A percentile compares a stretch with the other conserved stretches of the same genome.
Evolutionary conservation across 129 eudicot species (phyloP).

Genomic region (Escallonia rubra): DNA sequence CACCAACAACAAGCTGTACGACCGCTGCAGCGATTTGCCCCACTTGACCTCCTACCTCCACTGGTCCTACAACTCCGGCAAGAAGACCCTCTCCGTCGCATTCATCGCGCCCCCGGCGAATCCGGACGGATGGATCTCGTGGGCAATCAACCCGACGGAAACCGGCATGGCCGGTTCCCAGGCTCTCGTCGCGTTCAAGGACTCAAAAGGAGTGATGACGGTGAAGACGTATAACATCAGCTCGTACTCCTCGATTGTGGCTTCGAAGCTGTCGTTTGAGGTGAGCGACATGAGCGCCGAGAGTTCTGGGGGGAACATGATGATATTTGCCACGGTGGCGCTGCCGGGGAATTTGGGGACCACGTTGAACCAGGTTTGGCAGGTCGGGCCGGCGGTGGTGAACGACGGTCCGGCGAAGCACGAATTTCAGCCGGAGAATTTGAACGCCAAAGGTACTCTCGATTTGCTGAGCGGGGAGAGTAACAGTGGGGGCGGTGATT

Average conservation of each 20-base stretch:
- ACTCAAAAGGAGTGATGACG: constrained; percentile 43
- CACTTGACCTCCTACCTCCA: constrained; percentile 58
- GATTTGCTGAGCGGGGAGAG: constrained; percentile 52
- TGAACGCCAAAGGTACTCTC: constrained; percentile 53
- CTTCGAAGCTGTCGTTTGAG: constrained; percentile 38
- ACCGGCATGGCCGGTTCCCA: constrained; percentile 86
- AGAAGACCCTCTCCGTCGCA: constrained; percentile 53
- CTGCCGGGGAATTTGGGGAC: constrained; percentile 40
- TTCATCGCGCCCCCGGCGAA: constrained; percentile 57
- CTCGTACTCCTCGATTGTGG: constrained; percentile 35
- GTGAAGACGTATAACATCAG: constrained; percentile 65
- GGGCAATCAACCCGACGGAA: constrained; percentile 85
- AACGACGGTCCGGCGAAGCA: constrained; percentile 71
- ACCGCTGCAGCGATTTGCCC: constrained; percentile 56
- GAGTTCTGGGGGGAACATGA: constrained; percentile 41
- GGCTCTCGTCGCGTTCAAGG: constrained; percentile 53
- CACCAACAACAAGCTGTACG: constrained; percentile 53
- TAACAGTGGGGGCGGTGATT: constrained; percentile 30
- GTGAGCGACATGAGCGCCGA: constrained; percentile 49
- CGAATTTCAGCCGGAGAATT: constrained; percentile 58
- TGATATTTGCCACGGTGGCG: constrained; percentile 54
- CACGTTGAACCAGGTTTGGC: constrained; percentile 84
- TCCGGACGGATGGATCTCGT: constrained; percentile 65
- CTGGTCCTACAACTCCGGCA: constrained; percentile 42
- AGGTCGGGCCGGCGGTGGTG: constrained; percentile 67